Conservation (phyloP, 208 protist genomes). For the Borovskyia barvae region DNA sequence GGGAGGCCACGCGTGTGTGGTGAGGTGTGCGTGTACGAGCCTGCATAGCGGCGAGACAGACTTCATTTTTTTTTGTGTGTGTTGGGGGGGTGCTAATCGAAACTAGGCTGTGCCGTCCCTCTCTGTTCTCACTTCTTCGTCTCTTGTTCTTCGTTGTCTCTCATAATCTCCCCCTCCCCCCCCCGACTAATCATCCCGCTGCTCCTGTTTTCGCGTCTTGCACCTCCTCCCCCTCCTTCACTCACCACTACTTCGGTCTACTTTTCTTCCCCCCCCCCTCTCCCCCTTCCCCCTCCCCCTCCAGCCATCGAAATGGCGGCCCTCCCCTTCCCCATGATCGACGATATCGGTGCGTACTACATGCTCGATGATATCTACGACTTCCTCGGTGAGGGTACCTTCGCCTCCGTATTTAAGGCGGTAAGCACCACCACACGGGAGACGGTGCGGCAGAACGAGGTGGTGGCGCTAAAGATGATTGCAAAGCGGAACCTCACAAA, state of each 20-base stretch:
- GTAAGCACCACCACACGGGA: conserved; percentile 40
- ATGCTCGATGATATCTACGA: conserved; percentile 80
- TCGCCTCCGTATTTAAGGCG: conserved; percentile 79
- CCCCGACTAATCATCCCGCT: not conserved
- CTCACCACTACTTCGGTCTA: not conserved
- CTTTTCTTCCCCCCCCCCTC: not conserved
- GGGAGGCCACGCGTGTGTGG: no score
- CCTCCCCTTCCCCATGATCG: conserved; percentile 58
- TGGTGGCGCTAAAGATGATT: conserved; percentile 84
- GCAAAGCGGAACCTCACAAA: conserved; percentile 61
- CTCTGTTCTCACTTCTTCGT: conserved; percentile 1
- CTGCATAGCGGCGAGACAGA: no score
- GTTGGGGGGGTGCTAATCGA: no score
- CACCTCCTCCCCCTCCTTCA: not conserved
- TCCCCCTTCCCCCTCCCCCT: not conserved
- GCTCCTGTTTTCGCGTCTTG: conserved; percentile 11
- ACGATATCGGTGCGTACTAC: conserved; percentile 63
- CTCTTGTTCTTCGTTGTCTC: conserved; percentile 3
- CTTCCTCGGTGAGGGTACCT: conserved; percentile 80
- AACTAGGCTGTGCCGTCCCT: no score
- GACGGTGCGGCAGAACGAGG: conserved; percentile 31
- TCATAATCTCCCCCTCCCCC: not conserved
- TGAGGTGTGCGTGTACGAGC: no score
- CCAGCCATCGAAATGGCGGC: conserved; percentile 1
- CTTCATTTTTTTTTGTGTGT: no score